Base-by-base conservation (phyloP, 768 basidiomycete genomes). In the Termitomyces sp. region DNA sequence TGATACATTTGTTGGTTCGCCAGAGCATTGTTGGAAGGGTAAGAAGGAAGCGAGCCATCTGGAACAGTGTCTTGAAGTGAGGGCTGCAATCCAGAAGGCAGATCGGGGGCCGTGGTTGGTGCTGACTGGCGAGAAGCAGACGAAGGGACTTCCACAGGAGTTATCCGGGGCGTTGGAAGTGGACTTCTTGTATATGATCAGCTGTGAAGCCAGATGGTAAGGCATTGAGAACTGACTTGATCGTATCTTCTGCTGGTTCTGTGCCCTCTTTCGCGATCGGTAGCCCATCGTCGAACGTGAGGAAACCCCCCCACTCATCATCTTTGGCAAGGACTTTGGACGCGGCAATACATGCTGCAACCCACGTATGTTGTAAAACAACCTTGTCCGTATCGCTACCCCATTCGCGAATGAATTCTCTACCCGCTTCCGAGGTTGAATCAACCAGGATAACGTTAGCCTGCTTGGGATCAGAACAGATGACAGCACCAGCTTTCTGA, bases 361-460 rank as follows among this genome's bases (percentile, higher is more conserved):
- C 80, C 88, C 88, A 90, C 3, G 61, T 58, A 60, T 76, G 73
- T 46, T 80, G 71, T 54, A 88, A 70, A 10, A 86, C 77, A 1
- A 78, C 73, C 66, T 83, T 86, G 58, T 68, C 64, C 28, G 45
- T 73, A 45, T 85, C 83, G 23, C 68, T 64, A 7, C 78, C 74
- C 84, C 84, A 88, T 19, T 81, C 79, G 39, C 80, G 76, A 56
- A 87, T 76, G 62, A 86, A 80, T 17, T 76, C 73, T 63, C 73
- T 72, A 27, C 86, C 86, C 41, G 78, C 75, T n/a, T 71, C 64
- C 0, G 80, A 75, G 17, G 70, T 68, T 1, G 79, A 67, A 59
- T 88, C 80, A 7, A 89, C 83, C 5, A 90, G 70, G 44, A 88
- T 80, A 25, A 88, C 71, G 19, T 76, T 68, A 0, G 87, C 80